A percentile compares a stretch with the other conserved stretches of the same genome.
These are phyloP conservation scores for Cordyceps fumosorosea DNA, from an alignment of 2,329 filamentous ascomycete genomes.

Conservation along the genomic window DNA sequence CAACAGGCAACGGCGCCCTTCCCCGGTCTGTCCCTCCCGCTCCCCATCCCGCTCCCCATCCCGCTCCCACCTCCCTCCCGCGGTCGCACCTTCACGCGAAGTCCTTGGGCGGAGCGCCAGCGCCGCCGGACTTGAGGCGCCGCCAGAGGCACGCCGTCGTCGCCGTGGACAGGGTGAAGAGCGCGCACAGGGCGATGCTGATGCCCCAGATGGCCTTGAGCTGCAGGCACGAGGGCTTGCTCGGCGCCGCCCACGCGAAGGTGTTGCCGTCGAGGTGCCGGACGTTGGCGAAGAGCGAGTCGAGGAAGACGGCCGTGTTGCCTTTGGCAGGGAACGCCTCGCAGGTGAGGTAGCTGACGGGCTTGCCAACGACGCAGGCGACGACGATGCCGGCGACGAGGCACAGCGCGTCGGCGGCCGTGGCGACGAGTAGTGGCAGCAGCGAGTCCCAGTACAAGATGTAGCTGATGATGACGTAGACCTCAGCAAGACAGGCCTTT, in stretches of 20 bases:
- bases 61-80: slow-evolving; percentile 24
- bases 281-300: slow-evolving; percentile 36
- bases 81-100: slow-evolving; percentile 45
- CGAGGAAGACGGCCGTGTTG: slow-evolving; percentile 38
- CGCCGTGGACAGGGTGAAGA: slow-evolving; percentile 59
- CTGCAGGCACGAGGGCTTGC: slow-evolving; percentile 66
- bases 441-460: slow-evolving; percentile 75
- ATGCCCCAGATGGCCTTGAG: slow-evolving; percentile 86
- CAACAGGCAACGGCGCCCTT: background rate
- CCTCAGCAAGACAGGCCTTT: slow-evolving; percentile 68
- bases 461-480: slow-evolving; percentile 74
- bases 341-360: slow-evolving; percentile 73
- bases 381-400: slow-evolving; percentile 74
- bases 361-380: slow-evolving; percentile 70
- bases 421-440: slow-evolving; percentile 65
- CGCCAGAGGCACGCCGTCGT: slow-evolving; percentile 57
- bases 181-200: slow-evolving; percentile 67
- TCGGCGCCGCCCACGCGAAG: slow-evolving; percentile 43
- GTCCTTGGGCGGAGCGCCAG: slow-evolving; percentile 34
- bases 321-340: slow-evolving; percentile 37
- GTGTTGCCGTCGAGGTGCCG: slow-evolving; percentile 25
- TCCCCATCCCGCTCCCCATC: background rate
- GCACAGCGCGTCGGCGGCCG: slow-evolving; percentile 59
- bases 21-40: background rate
- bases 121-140: slow-evolving; percentile 39